phyloP scores from a whole-genome alignment of 306 rosid genomes.

The Ziziphus jujuba region DNA sequence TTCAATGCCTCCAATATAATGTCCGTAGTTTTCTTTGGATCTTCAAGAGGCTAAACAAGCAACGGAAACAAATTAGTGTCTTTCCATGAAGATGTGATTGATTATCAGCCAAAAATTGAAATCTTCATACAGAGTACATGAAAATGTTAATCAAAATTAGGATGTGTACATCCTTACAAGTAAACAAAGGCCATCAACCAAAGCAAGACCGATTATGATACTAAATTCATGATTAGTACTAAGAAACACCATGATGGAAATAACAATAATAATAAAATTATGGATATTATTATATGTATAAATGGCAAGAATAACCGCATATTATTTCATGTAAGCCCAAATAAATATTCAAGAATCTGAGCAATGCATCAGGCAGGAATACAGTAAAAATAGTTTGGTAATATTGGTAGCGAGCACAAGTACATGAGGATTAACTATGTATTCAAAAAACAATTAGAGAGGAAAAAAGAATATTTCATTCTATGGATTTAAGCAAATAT shows the following conservation, averaged over 20 bases:
- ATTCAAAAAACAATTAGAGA: neutral
- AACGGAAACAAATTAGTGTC: conserved; percentile 18
- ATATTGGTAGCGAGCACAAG: too few relatives aligned
- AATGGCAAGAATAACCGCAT: too few relatives aligned
- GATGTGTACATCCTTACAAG: neutral
- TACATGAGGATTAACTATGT: too few relatives aligned
- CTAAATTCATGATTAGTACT: neutral
- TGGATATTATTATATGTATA: too few relatives aligned
- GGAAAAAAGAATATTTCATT: neutral
- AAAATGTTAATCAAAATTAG: neutral
- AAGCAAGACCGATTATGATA: neutral
- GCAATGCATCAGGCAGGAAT: too few relatives aligned
- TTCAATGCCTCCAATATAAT: conserved; percentile 81
- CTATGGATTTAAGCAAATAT: neutral
- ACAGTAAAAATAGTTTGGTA: too few relatives aligned
- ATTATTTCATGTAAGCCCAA: too few relatives aligned
- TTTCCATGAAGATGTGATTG: neutral
- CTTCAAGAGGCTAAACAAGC: conserved; percentile 78
- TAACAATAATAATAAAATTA: too few relatives aligned
- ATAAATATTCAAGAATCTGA: too few relatives aligned
- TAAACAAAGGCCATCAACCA: neutral
- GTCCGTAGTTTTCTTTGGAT: conserved; percentile 62
- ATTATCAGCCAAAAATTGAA: neutral
- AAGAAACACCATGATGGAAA: neutral
- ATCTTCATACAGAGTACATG: neutral